Percentiles rank a stretch among this genome's conserved stretches.
Evolutionary conservation across 345 rosid genomes (phyloP).

Genomic region (Kandelia obovata): DNA sequence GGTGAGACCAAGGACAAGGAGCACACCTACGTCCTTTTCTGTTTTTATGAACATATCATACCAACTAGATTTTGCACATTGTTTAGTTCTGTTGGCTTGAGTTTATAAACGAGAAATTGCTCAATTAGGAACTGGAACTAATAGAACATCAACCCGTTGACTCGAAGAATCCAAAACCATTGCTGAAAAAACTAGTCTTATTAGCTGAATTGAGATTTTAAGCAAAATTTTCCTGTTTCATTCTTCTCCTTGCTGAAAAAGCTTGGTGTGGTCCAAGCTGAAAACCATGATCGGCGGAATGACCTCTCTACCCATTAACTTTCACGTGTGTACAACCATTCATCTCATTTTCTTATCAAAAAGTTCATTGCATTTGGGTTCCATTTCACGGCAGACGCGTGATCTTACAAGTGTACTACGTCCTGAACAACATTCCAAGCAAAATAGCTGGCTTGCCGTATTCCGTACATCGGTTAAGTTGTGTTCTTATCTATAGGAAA

Average conservation of each 20-base stretch:
- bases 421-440: conserved; percentile 33
- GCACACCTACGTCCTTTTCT: conserved; percentile 8
- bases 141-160: neutral
- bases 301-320: conserved; percentile 7
- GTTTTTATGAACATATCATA: conserved; percentile 2
- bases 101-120: too few species aligned
- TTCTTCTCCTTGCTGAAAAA: conserved; percentile 2
- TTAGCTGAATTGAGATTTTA: conserved; percentile 10
- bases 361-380: conserved; percentile 7
- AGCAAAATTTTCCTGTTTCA: conserved; percentile 9
- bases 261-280: conserved; percentile 6
- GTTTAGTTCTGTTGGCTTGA: too few species aligned
- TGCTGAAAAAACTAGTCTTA: too few species aligned
- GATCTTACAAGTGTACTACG: conserved; percentile 14
- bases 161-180: neutral
- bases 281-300: neutral
- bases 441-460: conserved; percentile 33
- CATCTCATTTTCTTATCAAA: conserved; percentile 5
- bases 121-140: neutral
- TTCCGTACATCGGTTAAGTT: conserved; percentile 32
- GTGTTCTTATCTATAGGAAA: conserved; percentile 8
- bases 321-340: conserved; percentile 28
- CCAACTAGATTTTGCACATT: neutral
- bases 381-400: neutral
- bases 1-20: neutral